A percentile compares a stretch with the other conserved stretches of the same genome.
phyloP scores from a whole-genome alignment of 2,329 filamentous ascomycete genomes.

The Trichophyton rubrum region DNA sequence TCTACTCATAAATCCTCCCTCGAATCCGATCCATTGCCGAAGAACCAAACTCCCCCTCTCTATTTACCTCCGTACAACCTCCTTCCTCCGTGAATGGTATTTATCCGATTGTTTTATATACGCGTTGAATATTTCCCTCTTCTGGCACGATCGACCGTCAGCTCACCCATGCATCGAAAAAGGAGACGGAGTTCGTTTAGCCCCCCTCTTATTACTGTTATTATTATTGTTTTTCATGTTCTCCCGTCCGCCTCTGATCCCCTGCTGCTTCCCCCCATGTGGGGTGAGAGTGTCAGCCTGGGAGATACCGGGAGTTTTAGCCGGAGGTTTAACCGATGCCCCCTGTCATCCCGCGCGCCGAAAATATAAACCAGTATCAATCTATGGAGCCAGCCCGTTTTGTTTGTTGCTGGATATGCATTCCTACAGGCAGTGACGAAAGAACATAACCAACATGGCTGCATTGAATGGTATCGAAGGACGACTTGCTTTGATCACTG shows the following conservation, averaged over 20 bases:
- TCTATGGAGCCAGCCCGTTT: not conserved
- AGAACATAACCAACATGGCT: constrained; percentile 14
- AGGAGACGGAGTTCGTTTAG: not conserved
- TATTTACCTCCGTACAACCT: not conserved
- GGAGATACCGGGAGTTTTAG: not conserved
- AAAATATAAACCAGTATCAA: not conserved
- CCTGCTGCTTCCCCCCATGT: not conserved
- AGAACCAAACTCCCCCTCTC: not conserved
- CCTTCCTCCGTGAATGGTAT: not conserved
- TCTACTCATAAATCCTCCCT: not conserved
- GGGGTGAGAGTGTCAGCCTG: not conserved
- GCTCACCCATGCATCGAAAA: not conserved
- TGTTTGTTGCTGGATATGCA: not conserved
- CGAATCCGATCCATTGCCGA: not conserved
- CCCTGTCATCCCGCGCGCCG: not conserved
- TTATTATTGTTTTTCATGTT: too few species aligned
- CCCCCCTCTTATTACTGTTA: not conserved
- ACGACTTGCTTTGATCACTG: constrained; percentile 47
- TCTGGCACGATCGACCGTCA: not conserved
- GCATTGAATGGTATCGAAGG: constrained; percentile 39
- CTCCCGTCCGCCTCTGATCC: too few species aligned
- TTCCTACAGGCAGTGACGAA: not conserved
- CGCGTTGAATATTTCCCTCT: not conserved
- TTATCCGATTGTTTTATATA: not conserved
- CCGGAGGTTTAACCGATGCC: not conserved